These are phyloP conservation scores for Zarea fungicola DNA, from an alignment of 2,329 filamentous ascomycete species.

Conservation along the genomic window DNA sequence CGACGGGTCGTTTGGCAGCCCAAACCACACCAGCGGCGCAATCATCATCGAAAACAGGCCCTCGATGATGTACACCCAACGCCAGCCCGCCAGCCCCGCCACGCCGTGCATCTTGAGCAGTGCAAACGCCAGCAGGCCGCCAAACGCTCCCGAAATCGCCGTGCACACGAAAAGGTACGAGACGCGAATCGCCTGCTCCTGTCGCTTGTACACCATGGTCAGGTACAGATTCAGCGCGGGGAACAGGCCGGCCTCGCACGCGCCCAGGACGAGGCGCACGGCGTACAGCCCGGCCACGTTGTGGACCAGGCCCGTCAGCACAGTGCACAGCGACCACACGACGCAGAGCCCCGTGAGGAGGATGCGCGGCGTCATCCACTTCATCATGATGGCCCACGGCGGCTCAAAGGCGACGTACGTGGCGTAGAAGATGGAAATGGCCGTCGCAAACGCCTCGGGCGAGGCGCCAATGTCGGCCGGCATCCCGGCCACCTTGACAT, in stretches of 20 bases:
- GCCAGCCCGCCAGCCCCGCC: constrained; percentile 40
- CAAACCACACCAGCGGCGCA: constrained; percentile 39
- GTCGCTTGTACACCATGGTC: constrained; percentile 33
- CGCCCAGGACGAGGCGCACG: constrained; percentile 21
- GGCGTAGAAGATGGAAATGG: constrained; percentile 28
- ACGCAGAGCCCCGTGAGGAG: constrained; percentile 24
- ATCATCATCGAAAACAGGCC: constrained; percentile 39
- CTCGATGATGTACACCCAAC: constrained; percentile 48
- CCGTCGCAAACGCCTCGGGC: constrained; percentile 26
- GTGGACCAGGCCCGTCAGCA: constrained; percentile 25
- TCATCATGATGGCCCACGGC: constrained; percentile 28
- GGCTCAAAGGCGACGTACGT: constrained; percentile 28
- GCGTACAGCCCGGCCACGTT: constrained; percentile 24
- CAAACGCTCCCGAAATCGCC: constrained; percentile 41
- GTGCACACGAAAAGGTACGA: constrained; percentile 44
- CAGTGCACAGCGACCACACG: constrained; percentile 24
- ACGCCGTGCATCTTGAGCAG: constrained; percentile 41
- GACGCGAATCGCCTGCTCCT: constrained; percentile 49
- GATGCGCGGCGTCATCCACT: constrained; percentile 27
- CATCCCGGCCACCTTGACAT: constrained; percentile 29
- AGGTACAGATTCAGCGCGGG: constrained; percentile 24
- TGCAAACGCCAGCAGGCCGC: constrained; percentile 42
- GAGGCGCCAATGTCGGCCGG: constrained; percentile 27
- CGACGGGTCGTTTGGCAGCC: constrained; percentile 40
- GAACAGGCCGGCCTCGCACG: constrained; percentile 22